phyloP scores from a whole-genome alignment of 768 basidiomycete genomes.

The Lactarius evosmus region DNA sequence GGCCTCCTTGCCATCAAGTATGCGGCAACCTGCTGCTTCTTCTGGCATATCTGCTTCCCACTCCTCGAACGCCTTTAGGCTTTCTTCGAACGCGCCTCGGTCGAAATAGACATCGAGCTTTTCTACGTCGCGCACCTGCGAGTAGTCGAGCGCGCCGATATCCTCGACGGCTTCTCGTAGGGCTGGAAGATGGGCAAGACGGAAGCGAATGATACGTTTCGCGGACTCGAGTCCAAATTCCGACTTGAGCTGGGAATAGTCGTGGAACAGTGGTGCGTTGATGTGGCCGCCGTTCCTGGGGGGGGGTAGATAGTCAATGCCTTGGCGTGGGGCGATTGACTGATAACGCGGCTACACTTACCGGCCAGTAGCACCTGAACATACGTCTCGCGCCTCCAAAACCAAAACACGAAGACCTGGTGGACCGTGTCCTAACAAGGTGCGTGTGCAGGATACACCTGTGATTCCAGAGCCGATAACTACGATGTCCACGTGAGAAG shows the following conservation, averaged over 20 bases:
- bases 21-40: constrained; percentile 37
- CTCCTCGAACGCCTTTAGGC: constrained; percentile 42
- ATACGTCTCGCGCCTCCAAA: constrained; percentile 77
- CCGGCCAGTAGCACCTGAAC: constrained; percentile 74
- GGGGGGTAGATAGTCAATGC: background rate
- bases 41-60: constrained; percentile 52
- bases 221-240: constrained; percentile 47
- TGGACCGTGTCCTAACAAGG: constrained; percentile 42
- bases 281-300: constrained; percentile 70
- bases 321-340: background rate
- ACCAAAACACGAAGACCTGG: constrained; percentile 51
- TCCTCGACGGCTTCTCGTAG: constrained; percentile 50
- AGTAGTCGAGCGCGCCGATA: constrained; percentile 49
- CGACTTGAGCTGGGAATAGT: constrained; percentile 49
- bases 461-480: constrained; percentile 79
- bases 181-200: constrained; percentile 53
- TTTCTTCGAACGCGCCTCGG: constrained; percentile 40
- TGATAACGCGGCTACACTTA: constrained; percentile 31
- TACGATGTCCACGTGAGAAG: constrained; percentile 59
- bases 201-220: constrained; percentile 55
- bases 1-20: constrained; percentile 37
- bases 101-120: constrained; percentile 56
- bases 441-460: constrained; percentile 57
- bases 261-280: constrained; percentile 55
- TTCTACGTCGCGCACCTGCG: constrained; percentile 57